These are phyloP conservation scores for Lactarius quietus DNA, from an alignment of 768 basidiomycete genomes.

Conservation along the genomic window DNA sequence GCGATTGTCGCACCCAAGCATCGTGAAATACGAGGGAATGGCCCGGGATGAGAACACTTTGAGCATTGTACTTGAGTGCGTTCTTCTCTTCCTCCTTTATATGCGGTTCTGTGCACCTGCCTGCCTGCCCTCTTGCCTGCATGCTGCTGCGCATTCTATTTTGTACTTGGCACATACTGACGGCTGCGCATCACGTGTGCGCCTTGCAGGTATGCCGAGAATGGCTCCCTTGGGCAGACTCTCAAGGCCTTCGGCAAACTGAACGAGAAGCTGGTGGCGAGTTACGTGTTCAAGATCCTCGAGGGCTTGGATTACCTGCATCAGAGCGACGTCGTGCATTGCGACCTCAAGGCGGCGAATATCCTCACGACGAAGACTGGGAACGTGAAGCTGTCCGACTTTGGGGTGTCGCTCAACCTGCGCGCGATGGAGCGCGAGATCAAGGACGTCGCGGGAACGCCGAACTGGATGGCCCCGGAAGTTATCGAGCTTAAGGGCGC, in stretches of 20 bases:
- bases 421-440: constrained; percentile 84
- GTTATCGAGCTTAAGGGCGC: constrained; percentile 95
- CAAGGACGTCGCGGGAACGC: constrained; percentile 88
- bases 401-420: constrained; percentile 95
- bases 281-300: constrained; percentile 94
- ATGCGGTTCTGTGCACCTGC: background rate
- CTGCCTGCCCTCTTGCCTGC: too few species aligned
- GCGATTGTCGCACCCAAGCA: constrained; percentile 86
- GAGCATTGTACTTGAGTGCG: constrained; percentile 93
- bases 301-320: constrained; percentile 95
- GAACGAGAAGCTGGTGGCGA: constrained; percentile 86
- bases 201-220: constrained; percentile 83
- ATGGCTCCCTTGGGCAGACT: constrained; percentile 90
- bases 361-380: constrained; percentile 98
- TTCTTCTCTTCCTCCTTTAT: constrained; percentile 26
- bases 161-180: background rate
- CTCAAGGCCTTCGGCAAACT: constrained; percentile 91
- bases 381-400: constrained; percentile 95
- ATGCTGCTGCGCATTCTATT: background rate
- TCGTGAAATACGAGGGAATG: constrained; percentile 98
- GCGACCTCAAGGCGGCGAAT: constrained; percentile 97
- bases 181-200: constrained; percentile 13
- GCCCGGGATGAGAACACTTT: constrained; percentile 82
- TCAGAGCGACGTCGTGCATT: constrained; percentile 86
- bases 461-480: constrained; percentile 99